Evolutionary conservation across 495 filamentous ascomycete species (phyloP).

Genomic region (Neurospora discreta): DNA sequence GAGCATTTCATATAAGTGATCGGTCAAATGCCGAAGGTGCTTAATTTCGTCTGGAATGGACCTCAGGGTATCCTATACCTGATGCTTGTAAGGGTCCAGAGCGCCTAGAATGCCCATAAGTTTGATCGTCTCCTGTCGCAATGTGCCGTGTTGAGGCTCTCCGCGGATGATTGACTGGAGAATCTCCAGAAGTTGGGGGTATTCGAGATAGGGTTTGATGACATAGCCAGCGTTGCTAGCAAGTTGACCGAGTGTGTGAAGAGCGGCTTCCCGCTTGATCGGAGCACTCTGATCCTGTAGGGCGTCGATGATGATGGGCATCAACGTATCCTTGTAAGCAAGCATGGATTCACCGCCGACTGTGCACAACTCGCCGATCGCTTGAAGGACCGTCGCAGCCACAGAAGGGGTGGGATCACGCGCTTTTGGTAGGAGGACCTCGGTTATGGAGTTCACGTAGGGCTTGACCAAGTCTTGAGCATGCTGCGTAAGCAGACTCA

Average conservation of each 20-base stretch:
- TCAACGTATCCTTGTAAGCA: conserved; percentile 73
- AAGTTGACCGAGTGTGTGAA: conserved; percentile 83
- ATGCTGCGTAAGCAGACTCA: conserved; percentile 83
- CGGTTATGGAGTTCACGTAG: conserved; percentile 90
- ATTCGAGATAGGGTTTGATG: conserved; percentile 90
- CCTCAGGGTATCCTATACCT: conserved; percentile 34
- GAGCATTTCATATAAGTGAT: not conserved
- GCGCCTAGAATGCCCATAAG: conserved; percentile 94
- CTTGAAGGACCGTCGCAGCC: conserved; percentile 82
- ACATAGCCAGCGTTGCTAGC: conserved; percentile 95
- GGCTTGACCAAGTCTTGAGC: conserved; percentile 85
- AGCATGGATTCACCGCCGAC: conserved; percentile 90
- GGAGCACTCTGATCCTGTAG: conserved; percentile 86
- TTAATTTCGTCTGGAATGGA: not conserved
- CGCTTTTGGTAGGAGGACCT: conserved; percentile 80
- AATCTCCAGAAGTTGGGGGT: conserved; percentile 83
- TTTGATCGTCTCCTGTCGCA: conserved; percentile 91
- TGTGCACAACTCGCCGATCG: conserved; percentile 83
- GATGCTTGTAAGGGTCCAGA: conserved; percentile 91
- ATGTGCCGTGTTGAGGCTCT: conserved; percentile 63
- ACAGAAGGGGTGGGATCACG: conserved; percentile 73
- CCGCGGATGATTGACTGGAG: conserved; percentile 88
- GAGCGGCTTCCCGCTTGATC: conserved; percentile 77
- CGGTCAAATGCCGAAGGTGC: not conserved
- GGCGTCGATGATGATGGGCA: conserved; percentile 88